Conservation (phyloP, 1,284 basidiomycete species). For the Fomitopsis palustris region DNA sequence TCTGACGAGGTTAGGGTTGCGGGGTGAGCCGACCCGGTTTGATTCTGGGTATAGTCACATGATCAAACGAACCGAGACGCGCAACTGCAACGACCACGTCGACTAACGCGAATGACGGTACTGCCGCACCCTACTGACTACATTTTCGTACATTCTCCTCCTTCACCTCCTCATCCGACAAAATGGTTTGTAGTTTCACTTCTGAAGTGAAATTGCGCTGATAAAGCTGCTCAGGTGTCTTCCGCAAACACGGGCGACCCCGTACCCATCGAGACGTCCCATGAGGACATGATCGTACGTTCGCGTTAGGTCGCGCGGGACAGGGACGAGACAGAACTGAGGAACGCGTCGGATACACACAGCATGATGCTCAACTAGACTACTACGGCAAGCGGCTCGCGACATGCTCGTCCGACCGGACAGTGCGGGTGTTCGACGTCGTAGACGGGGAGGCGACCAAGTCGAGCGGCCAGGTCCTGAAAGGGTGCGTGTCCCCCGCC, state of each 20-base stretch:
- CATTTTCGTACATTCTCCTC: not conserved
- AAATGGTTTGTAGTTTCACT: not conserved
- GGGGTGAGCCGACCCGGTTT: not conserved
- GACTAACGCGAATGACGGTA: not conserved
- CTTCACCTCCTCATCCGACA: not conserved
- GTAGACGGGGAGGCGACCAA: constrained; percentile 80
- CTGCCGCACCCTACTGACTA: not conserved
- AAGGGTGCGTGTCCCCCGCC: constrained; percentile 58
- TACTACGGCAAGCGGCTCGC: constrained; percentile 97
- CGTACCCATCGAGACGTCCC: constrained; percentile 84
- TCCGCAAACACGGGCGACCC: constrained; percentile 57
- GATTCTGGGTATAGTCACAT: not conserved
- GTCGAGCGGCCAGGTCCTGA: constrained; percentile 69
- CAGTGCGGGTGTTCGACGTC: constrained; percentile 94
- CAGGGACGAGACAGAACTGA: not conserved
- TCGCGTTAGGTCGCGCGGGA: constrained; percentile 1
- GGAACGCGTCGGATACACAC: not conserved
- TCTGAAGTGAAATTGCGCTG: not conserved
- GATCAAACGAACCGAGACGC: not conserved
- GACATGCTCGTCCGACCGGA: constrained; percentile 95
- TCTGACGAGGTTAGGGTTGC: no score
- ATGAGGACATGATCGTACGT: constrained; percentile 94
- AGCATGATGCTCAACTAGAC: constrained; percentile 98
- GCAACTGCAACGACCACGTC: not conserved
- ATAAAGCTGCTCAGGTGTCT: constrained; percentile 36